Percentiles rank a stretch among this genome's conserved stretches.
phyloP scores from a whole-genome alignment of 2,329 filamentous ascomycete genomes.

The Orbilia oligospora region DNA sequence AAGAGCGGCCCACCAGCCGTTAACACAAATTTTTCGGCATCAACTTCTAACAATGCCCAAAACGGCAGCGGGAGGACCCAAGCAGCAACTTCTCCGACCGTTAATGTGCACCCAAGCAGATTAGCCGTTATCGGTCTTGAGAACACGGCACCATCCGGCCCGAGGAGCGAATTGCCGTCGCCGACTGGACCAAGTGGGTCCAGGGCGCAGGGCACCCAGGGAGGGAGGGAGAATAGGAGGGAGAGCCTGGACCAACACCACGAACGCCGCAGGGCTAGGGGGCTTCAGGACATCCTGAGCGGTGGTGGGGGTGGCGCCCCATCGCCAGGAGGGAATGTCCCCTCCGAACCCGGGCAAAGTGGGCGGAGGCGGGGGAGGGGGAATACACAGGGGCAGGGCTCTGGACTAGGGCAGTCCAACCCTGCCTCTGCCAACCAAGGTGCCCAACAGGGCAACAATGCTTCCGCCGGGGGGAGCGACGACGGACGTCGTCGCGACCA shows the following conservation, averaged over 20 bases:
- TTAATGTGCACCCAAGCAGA: slow-evolving; percentile 54
- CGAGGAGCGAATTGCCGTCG: slow-evolving; percentile 60
- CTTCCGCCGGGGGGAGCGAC: slow-evolving; percentile 56
- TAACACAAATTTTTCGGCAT: slow-evolving; percentile 41
- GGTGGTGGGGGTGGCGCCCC: slow-evolving; percentile 59
- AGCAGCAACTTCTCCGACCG: slow-evolving; percentile 41
- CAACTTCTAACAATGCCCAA: slow-evolving; percentile 40
- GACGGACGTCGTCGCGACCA: slow-evolving; percentile 60
- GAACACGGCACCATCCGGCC: slow-evolving; percentile 52
- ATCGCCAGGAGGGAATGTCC: slow-evolving; percentile 57
- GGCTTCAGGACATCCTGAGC: slow-evolving; percentile 62
- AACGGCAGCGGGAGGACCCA: slow-evolving; percentile 49
- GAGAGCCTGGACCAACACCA: slow-evolving; percentile 62
- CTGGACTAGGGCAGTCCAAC: slow-evolving; percentile 30
- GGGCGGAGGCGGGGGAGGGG: slow-evolving; percentile 59
- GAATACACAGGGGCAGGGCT: slow-evolving; percentile 47
- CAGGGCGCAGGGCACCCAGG: slow-evolving; percentile 30
- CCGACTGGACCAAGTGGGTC: slow-evolving; percentile 62
- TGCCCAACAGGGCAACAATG: slow-evolving; percentile 31
- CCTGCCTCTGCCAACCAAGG: slow-evolving; percentile 21
- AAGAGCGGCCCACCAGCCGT: slow-evolving; percentile 27
- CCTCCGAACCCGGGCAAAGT: slow-evolving; percentile 55
- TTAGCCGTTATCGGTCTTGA: slow-evolving; percentile 46
- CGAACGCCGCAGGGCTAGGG: slow-evolving; percentile 62
- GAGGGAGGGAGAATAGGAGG: slow-evolving; percentile 50